Evolutionary conservation across 768 basidiomycete species (phyloP).

Genomic region (Rhodotorula taiwanensis): DNA sequence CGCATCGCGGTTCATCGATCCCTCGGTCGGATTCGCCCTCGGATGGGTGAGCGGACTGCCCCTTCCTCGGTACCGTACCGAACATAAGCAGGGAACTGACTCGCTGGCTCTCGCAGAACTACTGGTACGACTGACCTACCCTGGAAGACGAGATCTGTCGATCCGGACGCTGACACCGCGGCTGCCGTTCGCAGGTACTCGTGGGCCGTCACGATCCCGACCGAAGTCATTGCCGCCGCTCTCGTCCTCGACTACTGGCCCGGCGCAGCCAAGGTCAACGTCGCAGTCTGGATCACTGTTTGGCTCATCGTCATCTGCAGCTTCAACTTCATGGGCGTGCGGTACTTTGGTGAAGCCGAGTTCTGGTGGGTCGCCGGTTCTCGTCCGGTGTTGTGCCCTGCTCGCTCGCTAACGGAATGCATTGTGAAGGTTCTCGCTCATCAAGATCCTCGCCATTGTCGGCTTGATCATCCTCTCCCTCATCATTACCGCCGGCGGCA

Average conservation of each 20-base stretch:
- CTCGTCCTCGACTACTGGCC: slow-evolving; percentile 37
- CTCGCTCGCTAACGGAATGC: too few relatives aligned
- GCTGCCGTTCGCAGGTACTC: slow-evolving; percentile 5
- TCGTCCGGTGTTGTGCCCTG: too few relatives aligned
- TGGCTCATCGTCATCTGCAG: slow-evolving; percentile 26
- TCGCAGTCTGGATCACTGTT: slow-evolving; percentile 34
- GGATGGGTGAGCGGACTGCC: background rate
- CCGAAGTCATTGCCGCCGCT: slow-evolving; percentile 22
- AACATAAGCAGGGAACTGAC: background rate
- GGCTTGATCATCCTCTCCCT: slow-evolving; percentile 45
- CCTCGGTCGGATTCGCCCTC: slow-evolving; percentile 42
- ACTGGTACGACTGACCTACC: background rate
- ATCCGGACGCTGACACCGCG: slow-evolving; percentile 44
- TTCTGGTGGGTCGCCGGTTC: background rate
- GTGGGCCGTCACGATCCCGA: slow-evolving; percentile 14
- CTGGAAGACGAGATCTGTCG: slow-evolving; percentile 15
- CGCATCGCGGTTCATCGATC: slow-evolving; percentile 48
- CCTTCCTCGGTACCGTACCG: too few relatives aligned
- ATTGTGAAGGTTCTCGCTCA: slow-evolving; percentile 41
- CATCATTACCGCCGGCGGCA: slow-evolving; percentile 46
- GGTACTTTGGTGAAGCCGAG: slow-evolving; percentile 29
- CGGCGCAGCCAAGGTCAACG: slow-evolving; percentile 11
- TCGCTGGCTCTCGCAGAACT: slow-evolving; percentile 28
- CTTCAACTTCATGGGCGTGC: slow-evolving; percentile 38
- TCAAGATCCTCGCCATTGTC: slow-evolving; percentile 46